Percentiles rank a stretch among this genome's conserved stretches.
phyloP scores from a whole-genome alignment of 148 eudicot species.

The Persicaria maculosa region DNA sequence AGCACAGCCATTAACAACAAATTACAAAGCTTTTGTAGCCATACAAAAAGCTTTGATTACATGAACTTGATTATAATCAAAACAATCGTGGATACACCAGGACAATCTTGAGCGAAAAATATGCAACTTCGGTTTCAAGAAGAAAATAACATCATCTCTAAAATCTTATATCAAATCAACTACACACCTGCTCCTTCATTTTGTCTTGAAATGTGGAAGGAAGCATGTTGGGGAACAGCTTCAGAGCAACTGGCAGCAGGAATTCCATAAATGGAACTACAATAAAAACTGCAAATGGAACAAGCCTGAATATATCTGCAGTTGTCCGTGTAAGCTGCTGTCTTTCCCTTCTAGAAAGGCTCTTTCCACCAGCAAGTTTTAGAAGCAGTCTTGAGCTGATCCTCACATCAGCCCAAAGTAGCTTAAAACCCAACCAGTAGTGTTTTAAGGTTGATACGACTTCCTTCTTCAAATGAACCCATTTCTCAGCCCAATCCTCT shows the following conservation, averaged over 20 bases:
- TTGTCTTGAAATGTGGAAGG: conserved; percentile 95
- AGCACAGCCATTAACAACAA: not conserved
- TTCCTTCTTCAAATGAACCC: conserved; percentile 81
- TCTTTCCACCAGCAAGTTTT: conserved; percentile 83
- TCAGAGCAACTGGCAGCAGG: conserved; percentile 78
- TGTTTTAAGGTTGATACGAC: conserved; percentile 63
- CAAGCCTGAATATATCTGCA: conserved; percentile 88
- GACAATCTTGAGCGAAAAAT: not conserved
- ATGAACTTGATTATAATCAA: not conserved
- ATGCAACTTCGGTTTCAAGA: conserved; percentile 10
- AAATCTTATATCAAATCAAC: conserved; percentile 8
- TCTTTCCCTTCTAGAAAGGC: conserved; percentile 87
- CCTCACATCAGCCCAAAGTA: conserved; percentile 74
- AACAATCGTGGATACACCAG: not conserved
- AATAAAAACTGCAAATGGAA: conserved; percentile 85
- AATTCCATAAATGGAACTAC: conserved; percentile 95
- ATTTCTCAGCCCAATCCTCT: conserved; percentile 75
- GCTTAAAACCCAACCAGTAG: conserved; percentile 82
- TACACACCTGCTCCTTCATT: conserved; percentile 83
- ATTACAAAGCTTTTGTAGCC: not conserved
- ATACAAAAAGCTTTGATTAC: not conserved
- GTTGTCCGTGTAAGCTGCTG: conserved; percentile 94
- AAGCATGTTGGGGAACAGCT: conserved; percentile 85
- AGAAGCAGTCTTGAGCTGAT: conserved; percentile 73
- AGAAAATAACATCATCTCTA: not conserved